Evolutionary conservation across 1,139 yeast genomes (phyloP).

Genomic region (Hyphopichia fennica): DNA sequence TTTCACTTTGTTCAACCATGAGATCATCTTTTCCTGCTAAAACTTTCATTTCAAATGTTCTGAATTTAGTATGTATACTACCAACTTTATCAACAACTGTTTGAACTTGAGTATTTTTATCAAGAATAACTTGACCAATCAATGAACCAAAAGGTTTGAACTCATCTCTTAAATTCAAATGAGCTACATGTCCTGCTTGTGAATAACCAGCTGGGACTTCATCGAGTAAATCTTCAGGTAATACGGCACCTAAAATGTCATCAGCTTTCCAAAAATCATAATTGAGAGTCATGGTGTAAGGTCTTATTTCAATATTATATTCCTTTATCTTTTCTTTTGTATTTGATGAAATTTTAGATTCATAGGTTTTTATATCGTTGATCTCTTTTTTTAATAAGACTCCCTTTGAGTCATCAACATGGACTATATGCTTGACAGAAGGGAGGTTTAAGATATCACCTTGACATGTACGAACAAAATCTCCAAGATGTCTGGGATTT

Average conservation of each 20-base stretch:
- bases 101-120: slow-evolving; percentile 73
- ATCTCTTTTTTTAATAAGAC: slow-evolving; percentile 62
- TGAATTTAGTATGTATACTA: slow-evolving; percentile 78
- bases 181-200: slow-evolving; percentile 95
- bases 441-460: slow-evolving; percentile 62
- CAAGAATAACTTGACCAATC: slow-evolving; percentile 88
- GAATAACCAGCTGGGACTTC: slow-evolving; percentile 92
- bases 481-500: slow-evolving; percentile 61
- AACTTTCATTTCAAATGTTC: slow-evolving; percentile 93
- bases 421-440: slow-evolving; percentile 64
- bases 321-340: slow-evolving; percentile 49
- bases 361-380: slow-evolving; percentile 35
- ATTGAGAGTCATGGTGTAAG: slow-evolving; percentile 58
- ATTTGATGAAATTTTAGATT: slow-evolving; percentile 35
- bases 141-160: slow-evolving; percentile 78
- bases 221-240: slow-evolving; percentile 69
- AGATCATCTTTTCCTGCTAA: slow-evolving; percentile 80
- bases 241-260: slow-evolving; percentile 71
- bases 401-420: slow-evolving; percentile 53
- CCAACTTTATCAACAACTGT: slow-evolving; percentile 96
- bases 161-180: slow-evolving; percentile 79
- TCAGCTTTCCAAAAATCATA: slow-evolving; percentile 89
- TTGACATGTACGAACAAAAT: slow-evolving; percentile 52
- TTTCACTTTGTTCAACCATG: slow-evolving; percentile 83
- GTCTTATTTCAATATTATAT: slow-evolving; percentile 46